phyloP scores from a whole-genome alignment of 768 basidiomycete genomes.

The Boletus vermiculosoides region DNA sequence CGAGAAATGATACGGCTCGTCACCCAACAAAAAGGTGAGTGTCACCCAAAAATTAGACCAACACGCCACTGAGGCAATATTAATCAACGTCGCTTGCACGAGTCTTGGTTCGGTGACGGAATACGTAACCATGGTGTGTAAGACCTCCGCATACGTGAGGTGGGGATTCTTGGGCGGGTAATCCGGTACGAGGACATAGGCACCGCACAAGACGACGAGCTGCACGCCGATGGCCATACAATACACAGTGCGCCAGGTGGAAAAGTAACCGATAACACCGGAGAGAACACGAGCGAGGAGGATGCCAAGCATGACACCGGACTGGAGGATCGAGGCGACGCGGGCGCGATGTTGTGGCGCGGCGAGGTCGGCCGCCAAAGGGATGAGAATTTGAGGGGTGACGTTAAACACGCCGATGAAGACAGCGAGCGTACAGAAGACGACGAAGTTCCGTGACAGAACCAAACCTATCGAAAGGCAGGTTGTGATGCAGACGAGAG shows the following conservation, averaged over 20 bases:
- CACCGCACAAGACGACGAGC: conserved; percentile 26
- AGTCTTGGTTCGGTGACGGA: conserved; percentile 42
- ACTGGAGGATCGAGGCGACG: conserved; percentile 34
- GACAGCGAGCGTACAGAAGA: conserved; percentile 36
- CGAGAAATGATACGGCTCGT: conserved; percentile 39
- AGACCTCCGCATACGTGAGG: conserved; percentile 35
- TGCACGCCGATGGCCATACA: conserved; percentile 42
- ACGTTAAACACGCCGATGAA: conserved; percentile 41
- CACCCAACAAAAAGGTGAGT: conserved; percentile 46
- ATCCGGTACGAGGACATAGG: conserved; percentile 40
- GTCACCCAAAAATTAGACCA: conserved; percentile 40
- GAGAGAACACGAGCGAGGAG: conserved; percentile 33
- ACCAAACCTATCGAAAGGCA: conserved; percentile 42
- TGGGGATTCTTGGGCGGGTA: conserved; percentile 39
- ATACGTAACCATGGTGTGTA: conserved; percentile 41
- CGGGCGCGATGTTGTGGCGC: conserved; percentile 24
- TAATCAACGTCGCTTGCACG: conserved; percentile 34
- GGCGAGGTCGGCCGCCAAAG: conserved; percentile 46
- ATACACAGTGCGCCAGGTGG: conserved; percentile 41
- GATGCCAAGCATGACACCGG: conserved; percentile 30
- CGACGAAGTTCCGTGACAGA: conserved; percentile 31
- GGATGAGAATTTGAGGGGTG: conserved; percentile 39
- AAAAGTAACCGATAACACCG: conserved; percentile 42
- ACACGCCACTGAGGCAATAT: conserved; percentile 30
- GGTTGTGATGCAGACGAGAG: conserved; percentile 33